Conservation (phyloP, 2,329 filamentous ascomycete genomes). For the Phaeosphaeria sp. region DNA sequence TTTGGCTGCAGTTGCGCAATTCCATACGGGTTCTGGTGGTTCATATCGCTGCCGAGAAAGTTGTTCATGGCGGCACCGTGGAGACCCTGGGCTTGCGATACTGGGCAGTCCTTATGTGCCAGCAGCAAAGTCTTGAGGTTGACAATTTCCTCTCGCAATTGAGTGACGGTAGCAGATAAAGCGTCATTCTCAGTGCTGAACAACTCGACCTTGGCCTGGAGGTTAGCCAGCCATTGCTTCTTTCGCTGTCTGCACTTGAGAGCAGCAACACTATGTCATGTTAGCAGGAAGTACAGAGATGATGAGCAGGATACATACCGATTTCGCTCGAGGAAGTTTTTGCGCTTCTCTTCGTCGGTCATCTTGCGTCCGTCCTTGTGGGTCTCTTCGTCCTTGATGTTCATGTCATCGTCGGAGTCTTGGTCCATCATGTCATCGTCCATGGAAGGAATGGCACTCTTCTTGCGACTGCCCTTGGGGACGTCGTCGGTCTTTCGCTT, state of each 20-base stretch:
- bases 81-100: slow-evolving; percentile 85
- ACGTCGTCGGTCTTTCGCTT: slow-evolving; percentile 82
- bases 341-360: slow-evolving; percentile 98
- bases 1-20: slow-evolving; percentile 54
- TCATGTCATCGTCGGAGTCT: slow-evolving; percentile 46
- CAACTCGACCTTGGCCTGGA: slow-evolving; percentile 93
- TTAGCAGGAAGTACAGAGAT: slow-evolving; percentile 24
- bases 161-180: slow-evolving; percentile 80
- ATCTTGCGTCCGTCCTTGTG: slow-evolving; percentile 76
- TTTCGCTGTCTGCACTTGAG: slow-evolving; percentile 97
- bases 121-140: slow-evolving; percentile 91
- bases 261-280: slow-evolving; percentile 76
- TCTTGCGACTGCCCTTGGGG: slow-evolving; percentile 69
- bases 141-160: slow-evolving; percentile 89
- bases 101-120: slow-evolving; percentile 94
- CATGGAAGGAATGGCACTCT: slow-evolving; percentile 65
- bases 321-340: slow-evolving; percentile 96
- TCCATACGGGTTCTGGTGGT: slow-evolving; percentile 57
- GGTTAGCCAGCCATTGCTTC: slow-evolving; percentile 97
- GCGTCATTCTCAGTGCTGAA: slow-evolving; percentile 92
- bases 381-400: slow-evolving; percentile 46
- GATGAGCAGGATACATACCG: slow-evolving; percentile 65
- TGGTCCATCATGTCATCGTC: slow-evolving; percentile 58
- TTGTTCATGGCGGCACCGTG: slow-evolving; percentile 57
- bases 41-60: slow-evolving; percentile 55